Percentiles rank a stretch among this genome's conserved stretches.
Conservation (phyloP, 169 alveolate genomes). For the Cryptosporidium canis region DNA sequence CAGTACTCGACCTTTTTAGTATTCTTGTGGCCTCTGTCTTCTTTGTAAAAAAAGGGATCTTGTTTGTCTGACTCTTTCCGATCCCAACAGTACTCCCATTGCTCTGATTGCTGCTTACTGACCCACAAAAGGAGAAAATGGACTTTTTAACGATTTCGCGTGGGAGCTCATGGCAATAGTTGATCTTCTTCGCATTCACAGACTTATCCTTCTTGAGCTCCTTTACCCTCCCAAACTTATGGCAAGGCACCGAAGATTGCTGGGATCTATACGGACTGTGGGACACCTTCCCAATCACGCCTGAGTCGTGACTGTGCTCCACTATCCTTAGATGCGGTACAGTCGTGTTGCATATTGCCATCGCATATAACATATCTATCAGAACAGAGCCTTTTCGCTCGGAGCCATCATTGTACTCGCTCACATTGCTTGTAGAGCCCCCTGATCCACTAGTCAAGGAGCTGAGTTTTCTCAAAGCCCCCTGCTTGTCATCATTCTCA, state of each 20-base stretch:
- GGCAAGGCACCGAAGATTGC: background rate
- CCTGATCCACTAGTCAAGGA: background rate
- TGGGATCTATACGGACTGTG: background rate
- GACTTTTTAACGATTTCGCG: background rate
- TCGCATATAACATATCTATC: constrained; percentile 61
- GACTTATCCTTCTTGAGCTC: background rate
- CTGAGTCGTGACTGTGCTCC: background rate
- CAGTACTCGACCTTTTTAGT: background rate
- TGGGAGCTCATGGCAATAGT: background rate
- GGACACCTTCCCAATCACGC: background rate
- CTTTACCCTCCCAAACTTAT: background rate
- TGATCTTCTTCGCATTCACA: background rate
- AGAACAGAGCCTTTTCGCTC: background rate
- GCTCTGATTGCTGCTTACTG: background rate
- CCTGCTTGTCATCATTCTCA: background rate
- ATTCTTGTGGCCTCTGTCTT: background rate
- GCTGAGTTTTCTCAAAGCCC: background rate
- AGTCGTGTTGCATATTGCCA: constrained; percentile 59
- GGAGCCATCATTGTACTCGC: background rate
- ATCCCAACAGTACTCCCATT: background rate
- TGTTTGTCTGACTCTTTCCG: background rate
- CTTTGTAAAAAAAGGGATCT: background rate
- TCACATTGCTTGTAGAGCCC: background rate
- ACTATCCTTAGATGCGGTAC: constrained; percentile 62
- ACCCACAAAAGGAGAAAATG: background rate